Conservation (phyloP, 345 rosid species). For the Ceriops tagal region DNA sequence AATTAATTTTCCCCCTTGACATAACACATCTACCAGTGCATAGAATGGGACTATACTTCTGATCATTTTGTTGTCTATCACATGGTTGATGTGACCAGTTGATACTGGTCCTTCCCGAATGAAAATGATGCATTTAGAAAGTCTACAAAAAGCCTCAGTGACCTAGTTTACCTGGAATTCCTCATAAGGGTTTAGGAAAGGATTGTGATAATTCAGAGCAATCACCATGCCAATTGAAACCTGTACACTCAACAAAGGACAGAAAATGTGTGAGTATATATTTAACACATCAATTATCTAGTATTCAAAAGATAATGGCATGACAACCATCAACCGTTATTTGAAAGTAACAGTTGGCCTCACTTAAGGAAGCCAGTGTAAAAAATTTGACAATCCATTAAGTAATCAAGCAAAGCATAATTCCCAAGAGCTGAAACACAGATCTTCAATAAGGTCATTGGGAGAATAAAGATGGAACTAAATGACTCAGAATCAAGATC, state of each 20-base stretch:
- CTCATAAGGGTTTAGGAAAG: conserved; percentile 80
- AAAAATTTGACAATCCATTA: too few relatives aligned
- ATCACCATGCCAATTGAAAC: conserved; percentile 85
- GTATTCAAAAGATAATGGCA: neutral
- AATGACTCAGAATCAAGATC: neutral
- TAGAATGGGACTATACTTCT: neutral
- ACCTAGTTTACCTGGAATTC: conserved; percentile 72
- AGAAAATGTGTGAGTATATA: neutral
- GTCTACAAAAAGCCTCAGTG: conserved; percentile 1
- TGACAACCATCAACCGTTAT: too few relatives aligned
- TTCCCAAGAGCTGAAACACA: too few relatives aligned
- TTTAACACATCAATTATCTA: neutral
- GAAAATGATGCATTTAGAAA: neutral
- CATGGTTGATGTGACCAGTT: neutral
- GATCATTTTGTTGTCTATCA: too few relatives aligned
- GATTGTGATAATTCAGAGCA: conserved; percentile 83
- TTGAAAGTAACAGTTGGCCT: too few relatives aligned
- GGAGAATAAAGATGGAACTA: neutral
- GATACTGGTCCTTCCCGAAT: neutral
- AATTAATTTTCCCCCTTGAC: too few relatives aligned
- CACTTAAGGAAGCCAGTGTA: too few relatives aligned
- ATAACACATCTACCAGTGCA: too few relatives aligned
- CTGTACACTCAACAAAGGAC: conserved; percentile 42
- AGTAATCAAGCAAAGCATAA: too few relatives aligned
- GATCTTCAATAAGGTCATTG: too few relatives aligned